phyloP scores from a whole-genome alignment of 192 early-diverging fungal genomes.

The Linnemannia zychae region DNA sequence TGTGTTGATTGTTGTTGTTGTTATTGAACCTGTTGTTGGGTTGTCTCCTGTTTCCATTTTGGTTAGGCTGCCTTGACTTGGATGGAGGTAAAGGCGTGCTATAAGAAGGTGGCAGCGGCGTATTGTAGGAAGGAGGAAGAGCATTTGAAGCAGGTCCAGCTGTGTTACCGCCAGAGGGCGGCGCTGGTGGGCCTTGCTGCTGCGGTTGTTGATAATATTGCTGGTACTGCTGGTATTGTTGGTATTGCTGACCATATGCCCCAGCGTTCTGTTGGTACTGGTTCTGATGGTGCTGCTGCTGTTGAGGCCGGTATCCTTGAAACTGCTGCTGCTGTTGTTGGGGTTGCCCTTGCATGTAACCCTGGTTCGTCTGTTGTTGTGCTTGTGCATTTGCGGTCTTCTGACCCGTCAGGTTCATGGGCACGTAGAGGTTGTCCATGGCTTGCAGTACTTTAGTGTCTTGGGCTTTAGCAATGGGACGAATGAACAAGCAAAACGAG shows the following conservation, averaged over 20 bases:
- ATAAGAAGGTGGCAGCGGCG: conserved; percentile 30
- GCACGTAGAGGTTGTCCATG: neutral
- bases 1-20: neutral
- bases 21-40: conserved; percentile 12
- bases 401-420: neutral
- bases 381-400: neutral
- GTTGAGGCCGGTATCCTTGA: conserved; percentile 4
- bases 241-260: conserved; percentile 19
- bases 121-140: conserved; percentile 42
- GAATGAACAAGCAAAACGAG: neutral
- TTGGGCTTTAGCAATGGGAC: too few species aligned
- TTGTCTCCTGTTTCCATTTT: neutral
- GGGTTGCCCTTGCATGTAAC: neutral
- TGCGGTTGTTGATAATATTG: conserved; percentile 21
- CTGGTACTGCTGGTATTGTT: conserved; percentile 37
- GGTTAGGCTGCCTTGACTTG: conserved; percentile 22
- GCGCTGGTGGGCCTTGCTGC: neutral
- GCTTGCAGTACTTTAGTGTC: neutral
- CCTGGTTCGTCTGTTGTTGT: neutral
- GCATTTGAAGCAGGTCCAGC: neutral
- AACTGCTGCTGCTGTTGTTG: neutral
- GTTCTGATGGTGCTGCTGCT: conserved; percentile 10
- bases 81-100: neutral
- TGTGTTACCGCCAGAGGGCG: neutral
- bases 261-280: neutral